These are phyloP conservation scores for Hemileccinum rubropunctum DNA, from an alignment of 768 basidiomycete genomes.

Conservation along the genomic window DNA sequence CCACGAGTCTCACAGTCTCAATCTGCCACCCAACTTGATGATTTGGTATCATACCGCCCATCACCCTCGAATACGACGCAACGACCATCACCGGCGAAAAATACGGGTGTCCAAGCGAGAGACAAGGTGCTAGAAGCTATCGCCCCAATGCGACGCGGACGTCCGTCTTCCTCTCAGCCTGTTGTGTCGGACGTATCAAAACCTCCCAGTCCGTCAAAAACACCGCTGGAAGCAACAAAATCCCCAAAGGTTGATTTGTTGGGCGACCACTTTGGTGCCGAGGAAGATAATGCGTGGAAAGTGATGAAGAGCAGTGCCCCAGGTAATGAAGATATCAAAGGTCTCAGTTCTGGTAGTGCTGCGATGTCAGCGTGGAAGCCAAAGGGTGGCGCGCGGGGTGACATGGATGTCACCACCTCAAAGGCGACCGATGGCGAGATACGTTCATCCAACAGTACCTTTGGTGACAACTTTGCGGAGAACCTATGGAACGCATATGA, in stretches of 20 bases:
- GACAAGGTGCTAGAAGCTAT: conserved; percentile 80
- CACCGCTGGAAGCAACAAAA: conserved; percentile 12
- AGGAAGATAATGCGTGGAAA: conserved; percentile 52
- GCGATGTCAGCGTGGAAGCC: conserved; percentile 27
- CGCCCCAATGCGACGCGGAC: conserved; percentile 73
- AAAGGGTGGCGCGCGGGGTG: conserved; percentile 19
- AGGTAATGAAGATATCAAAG: conserved; percentile 11
- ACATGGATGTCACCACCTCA: conserved; percentile 35
- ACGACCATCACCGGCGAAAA: conserved; percentile 20
- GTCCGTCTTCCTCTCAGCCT: conserved; percentile 44
- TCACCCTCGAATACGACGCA: conserved; percentile 15
- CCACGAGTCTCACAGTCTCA: conserved; percentile 37
- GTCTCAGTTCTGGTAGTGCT: conserved; percentile 28
- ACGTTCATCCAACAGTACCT: conserved; percentile 34
- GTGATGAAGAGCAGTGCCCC: conserved; percentile 27
- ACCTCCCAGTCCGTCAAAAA: conserved; percentile 21
- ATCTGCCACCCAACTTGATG: conserved; percentile 32
- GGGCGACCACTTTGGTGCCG: conserved; percentile 35
- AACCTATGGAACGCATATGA: conserved; percentile 56
- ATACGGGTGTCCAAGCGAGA: conserved; percentile 63
- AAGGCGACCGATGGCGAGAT: conserved; percentile 22
- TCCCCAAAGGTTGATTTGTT: conserved; percentile 31
- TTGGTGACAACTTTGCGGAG: conserved; percentile 67
- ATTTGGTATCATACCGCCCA: conserved; percentile 40
- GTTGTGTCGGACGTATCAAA: conserved; percentile 34